Evolutionary conservation across 2,329 filamentous ascomycete species (phyloP).

Genomic region (Onygena corvina): DNA sequence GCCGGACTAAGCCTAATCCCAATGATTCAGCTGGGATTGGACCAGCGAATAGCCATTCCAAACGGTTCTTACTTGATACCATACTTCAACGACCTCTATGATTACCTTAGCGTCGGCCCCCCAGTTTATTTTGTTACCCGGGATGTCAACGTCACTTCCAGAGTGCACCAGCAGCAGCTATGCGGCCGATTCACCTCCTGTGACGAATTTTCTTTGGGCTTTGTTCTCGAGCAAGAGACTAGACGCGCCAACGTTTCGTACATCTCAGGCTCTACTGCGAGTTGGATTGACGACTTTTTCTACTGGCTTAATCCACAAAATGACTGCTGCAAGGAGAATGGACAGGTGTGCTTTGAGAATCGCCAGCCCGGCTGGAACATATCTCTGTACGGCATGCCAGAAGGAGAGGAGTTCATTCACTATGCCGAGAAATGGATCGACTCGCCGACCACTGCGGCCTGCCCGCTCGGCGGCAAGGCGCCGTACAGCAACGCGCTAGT

Average conservation of each 20-base stretch:
- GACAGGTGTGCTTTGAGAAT: conserved; percentile 63
- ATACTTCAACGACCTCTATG: conserved; percentile 93
- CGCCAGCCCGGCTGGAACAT: conserved; percentile 78
- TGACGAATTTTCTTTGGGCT: conserved; percentile 68
- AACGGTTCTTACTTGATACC: conserved; percentile 88
- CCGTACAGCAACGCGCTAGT: conserved; percentile 77
- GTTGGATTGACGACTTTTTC: conserved; percentile 95
- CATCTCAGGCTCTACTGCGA: conserved; percentile 76
- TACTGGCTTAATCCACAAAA: conserved; percentile 86
- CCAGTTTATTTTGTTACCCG: conserved; percentile 93
- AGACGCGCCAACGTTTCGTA: conserved; percentile 81
- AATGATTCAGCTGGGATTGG: conserved; percentile 71
- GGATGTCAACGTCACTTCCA: conserved; percentile 63
- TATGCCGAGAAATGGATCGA: conserved; percentile 76
- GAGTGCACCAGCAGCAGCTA: conserved; percentile 66
- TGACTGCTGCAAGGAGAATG: conserved; percentile 61
- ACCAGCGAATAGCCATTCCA: conserved; percentile 88
- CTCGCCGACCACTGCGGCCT: conserved; percentile 67
- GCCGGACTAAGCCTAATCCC: conserved; percentile 76
- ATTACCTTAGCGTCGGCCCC: conserved; percentile 80
- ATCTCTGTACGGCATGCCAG: conserved; percentile 79
- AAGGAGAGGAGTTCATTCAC: conserved; percentile 77
- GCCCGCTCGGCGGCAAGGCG: conserved; percentile 77
- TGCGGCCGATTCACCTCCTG: conserved; percentile 89
- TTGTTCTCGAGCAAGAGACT: conserved; percentile 84